These are phyloP conservation scores for Rhizopus stolonifer DNA, from an alignment of 371 early-diverging fungal species.

Conservation along the genomic window DNA sequence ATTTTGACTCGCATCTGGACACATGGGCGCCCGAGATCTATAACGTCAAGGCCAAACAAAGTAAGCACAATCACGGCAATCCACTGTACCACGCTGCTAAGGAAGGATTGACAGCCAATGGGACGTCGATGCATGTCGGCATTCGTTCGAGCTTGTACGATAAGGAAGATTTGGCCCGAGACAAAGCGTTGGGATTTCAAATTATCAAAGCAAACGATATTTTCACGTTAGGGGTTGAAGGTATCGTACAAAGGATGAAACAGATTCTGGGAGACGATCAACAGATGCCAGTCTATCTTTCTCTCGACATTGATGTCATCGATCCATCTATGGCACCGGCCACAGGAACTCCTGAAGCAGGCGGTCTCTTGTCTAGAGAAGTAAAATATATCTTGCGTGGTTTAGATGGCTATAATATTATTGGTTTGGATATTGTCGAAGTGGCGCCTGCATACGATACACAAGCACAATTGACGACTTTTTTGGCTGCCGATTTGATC, in stretches of 20 bases:
- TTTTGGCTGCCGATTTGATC: slow-evolving; percentile 45
- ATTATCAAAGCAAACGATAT: slow-evolving; percentile 54
- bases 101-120: slow-evolving; percentile 49
- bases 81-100: slow-evolving; percentile 51
- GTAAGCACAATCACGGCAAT: slow-evolving; percentile 42
- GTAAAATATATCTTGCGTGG: slow-evolving; percentile 48
- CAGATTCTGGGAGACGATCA: slow-evolving; percentile 37
- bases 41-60: slow-evolving; percentile 35
- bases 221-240: slow-evolving; percentile 44
- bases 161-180: slow-evolving; percentile 35
- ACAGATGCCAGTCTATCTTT: slow-evolving; percentile 42
- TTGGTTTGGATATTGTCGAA: slow-evolving; percentile 51
- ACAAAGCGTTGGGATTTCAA: slow-evolving; percentile 41
- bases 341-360: slow-evolving; percentile 56
- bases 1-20: slow-evolving; percentile 55
- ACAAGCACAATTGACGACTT: slow-evolving; percentile 50
- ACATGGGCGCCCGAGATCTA: slow-evolving; percentile 49
- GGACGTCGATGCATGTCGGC: slow-evolving; percentile 53
- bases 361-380: slow-evolving; percentile 51
- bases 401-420: slow-evolving; percentile 40
- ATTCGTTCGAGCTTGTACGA: slow-evolving; percentile 47
- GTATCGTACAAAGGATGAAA: slow-evolving; percentile 44
- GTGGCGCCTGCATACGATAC: slow-evolving; percentile 54
- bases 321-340: slow-evolving; percentile 56
- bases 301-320: slow-evolving; percentile 55